phyloP scores from a whole-genome alignment of 2,329 filamentous ascomycete genomes.

The Penicillium sp. region DNA sequence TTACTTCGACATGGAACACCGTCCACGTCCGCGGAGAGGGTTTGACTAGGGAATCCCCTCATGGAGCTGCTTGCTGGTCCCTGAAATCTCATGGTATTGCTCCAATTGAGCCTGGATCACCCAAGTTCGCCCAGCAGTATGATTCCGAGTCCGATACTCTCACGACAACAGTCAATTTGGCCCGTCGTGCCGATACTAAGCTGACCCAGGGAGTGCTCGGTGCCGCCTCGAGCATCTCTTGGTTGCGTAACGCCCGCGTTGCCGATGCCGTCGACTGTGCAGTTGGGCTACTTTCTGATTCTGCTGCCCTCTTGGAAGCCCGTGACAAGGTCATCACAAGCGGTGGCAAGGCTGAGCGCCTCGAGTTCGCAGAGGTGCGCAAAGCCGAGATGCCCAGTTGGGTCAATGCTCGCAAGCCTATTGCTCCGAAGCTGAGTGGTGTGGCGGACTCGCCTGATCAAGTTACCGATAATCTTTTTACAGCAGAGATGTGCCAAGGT shows the following conservation, averaged over 20 bases:
- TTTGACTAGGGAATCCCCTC: not conserved
- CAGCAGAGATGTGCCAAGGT: slow-evolving; percentile 8
- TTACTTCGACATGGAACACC: slow-evolving; percentile 16
- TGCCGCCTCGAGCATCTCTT: slow-evolving; percentile 11
- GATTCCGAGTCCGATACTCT: slow-evolving; percentile 12
- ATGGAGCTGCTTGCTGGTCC: slow-evolving; percentile 13
- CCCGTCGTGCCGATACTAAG: slow-evolving; percentile 10
- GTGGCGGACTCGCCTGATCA: slow-evolving; percentile 12
- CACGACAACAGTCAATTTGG: slow-evolving; percentile 14
- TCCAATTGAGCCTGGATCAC: slow-evolving; percentile 1
- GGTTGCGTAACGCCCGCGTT: slow-evolving; percentile 17
- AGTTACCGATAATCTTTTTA: slow-evolving; percentile 6
- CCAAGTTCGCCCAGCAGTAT: slow-evolving; percentile 14
- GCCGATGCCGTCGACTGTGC: slow-evolving; percentile 18
- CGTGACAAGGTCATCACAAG: slow-evolving; percentile 14
- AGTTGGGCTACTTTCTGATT: slow-evolving; percentile 12
- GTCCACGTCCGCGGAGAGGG: slow-evolving; percentile 16
- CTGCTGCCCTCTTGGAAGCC: slow-evolving; percentile 8
- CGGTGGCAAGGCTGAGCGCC: not conserved
- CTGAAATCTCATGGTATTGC: slow-evolving; percentile 15
- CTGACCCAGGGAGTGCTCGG: slow-evolving; percentile 9
- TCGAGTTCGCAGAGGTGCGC: slow-evolving; percentile 16
- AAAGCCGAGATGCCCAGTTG: slow-evolving; percentile 2
- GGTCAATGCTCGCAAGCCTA: slow-evolving; percentile 13
- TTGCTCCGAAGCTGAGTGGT: slow-evolving; percentile 16